Percentiles rank a stretch among this genome's conserved stretches.
Evolutionary conservation across 208 protist genomes (phyloP).

Genomic region (Trypanosoma cruzi): DNA sequence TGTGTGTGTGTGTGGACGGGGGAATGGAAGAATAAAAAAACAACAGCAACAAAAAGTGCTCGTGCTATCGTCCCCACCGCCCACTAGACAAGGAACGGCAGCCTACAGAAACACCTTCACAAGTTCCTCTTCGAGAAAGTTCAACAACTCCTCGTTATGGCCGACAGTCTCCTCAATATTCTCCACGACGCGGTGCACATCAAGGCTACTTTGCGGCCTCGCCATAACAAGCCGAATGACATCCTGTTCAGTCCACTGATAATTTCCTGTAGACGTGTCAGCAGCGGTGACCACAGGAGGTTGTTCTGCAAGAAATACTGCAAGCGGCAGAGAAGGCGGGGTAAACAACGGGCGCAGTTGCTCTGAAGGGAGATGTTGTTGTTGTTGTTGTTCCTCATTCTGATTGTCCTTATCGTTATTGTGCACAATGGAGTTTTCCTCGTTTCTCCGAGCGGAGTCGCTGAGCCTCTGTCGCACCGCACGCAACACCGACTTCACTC

Average conservation of each 20-base stretch:
- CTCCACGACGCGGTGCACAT: slow-evolving; percentile 74
- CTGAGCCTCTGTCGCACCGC: not conserved
- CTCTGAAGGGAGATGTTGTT: not conserved
- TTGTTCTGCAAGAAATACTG: slow-evolving; percentile 16
- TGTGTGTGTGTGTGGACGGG: no score
- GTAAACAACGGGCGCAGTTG: slow-evolving; percentile 22
- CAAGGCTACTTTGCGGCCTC: slow-evolving; percentile 41
- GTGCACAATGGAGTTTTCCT: not conserved
- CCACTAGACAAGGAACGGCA: not conserved
- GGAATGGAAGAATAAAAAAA: no score
- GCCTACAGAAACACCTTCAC: slow-evolving; percentile 19
- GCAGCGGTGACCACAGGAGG: not conserved
- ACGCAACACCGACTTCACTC: slow-evolving; percentile 15
- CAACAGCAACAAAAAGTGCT: not conserved
- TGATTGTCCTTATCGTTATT: slow-evolving; percentile 18
- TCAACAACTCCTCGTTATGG: slow-evolving; percentile 45
- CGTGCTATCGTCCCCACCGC: not conserved
- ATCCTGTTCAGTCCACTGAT: slow-evolving; percentile 45
- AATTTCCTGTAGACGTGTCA: not conserved
- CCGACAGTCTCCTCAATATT: slow-evolving; percentile 41
- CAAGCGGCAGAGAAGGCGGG: slow-evolving; percentile 27
- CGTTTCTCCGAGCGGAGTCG: slow-evolving; percentile 4
- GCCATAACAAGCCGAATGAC: slow-evolving; percentile 64
- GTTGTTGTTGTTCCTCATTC: slow-evolving; percentile 17
- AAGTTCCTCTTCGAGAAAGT: slow-evolving; percentile 48